Evolutionary conservation across 2,329 filamentous ascomycete genomes (phyloP), one percentile per base, ranked within the genome.

Genomic region (Paramyrothecium roridum): DNA sequence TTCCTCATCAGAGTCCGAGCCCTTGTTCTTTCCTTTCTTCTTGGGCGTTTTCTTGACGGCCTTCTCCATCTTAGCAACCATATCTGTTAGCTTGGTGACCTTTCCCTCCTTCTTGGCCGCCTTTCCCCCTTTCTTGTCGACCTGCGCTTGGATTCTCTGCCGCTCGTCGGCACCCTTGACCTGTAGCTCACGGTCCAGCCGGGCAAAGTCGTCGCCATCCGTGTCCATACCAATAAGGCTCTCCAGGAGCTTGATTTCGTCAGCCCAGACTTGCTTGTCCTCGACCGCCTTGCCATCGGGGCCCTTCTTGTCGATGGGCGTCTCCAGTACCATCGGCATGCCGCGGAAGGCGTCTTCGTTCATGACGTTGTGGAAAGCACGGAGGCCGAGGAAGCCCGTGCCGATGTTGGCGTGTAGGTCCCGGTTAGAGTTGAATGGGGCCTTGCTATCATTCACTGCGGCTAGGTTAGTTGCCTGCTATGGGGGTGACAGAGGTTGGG

Each of bases 351-450:
- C 78, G 23, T 81, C 77, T 65, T 91, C 86, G 70, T 98, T 98
- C 79, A 98, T 88, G 57, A 99, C 76, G 67, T 87, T 91, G 74
- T 96, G 91, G 72, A 99, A 99, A 2, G 93, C 90, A 21, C 90
- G 84, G 17, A 99, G 80, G 1, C 95, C 95, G 0, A 99, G 80
- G 68, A 96, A 99, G 1, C 95, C 95, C 0, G 92, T 96, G 23
- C 95, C 95, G 59, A 99, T 98, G 69, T 97, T 98, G 61, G 93
- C 92, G 73, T 99, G 95, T 2, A 98, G 76, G 69, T 99, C 95
- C 45, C 93, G 85, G 61, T 91, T 84, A 37, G 91, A 95, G 46
- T 74, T 80, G 30, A 96, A 79, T 0, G 95, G 93, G 0, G 93
- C 91, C 74, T 98, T 99, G 75, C 90, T 96, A 73, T 99, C 95